Base-by-base conservation (phyloP, 169 alveolate species). In the Plasmodium coatneyi region DNA sequence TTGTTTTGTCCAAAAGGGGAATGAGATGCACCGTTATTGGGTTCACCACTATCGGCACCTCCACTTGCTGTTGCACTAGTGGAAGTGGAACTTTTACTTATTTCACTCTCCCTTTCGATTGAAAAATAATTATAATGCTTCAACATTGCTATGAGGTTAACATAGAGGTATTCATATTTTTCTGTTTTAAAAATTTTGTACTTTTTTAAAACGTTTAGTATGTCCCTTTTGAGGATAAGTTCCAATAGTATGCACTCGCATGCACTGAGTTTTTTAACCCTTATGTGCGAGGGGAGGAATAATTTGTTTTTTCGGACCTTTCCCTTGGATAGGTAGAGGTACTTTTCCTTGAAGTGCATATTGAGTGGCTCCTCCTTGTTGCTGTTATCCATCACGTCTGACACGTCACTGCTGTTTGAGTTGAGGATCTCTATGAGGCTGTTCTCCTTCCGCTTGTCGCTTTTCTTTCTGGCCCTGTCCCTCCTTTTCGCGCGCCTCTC, bases 101-200 rank as follows among this genome's bases (percentile, higher is more conserved):
- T 43, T 84, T 71, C 70, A 34, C 74, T 56, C 25, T 72, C 56
- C 28, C 39, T 60, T 5, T 89, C 83, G 4, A 46, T 2, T 5
- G 83, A 78, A 49, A 89, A 89, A 89, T 89, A 89, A 78, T 89
- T 89, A 72, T 89, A 89, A 89, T 89, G 89, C 74, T 89, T 89
- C 32, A 89, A 12, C 94, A 89, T 89, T 56, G 90, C 90, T 22
- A 89, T 72, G 46, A 89, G 72, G 49, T 89, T 89, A 14, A 79
- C 74, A 16, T 89, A 89, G 41, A 89, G 81, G 52, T 79, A 89
- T 60, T 89, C 89, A 79, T 89, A 89, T 12, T 89, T 89, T 79
- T 89, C 94, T 30, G 34, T 89, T 79, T 89, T 89, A 89, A 89
- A 79, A 56, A 89, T 79, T 79, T 66, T 89, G 72, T 89, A 89